A percentile compares a stretch with the other conserved stretches of the same genome.
phyloP scores from a whole-genome alignment of 169 alveolate species.

The Pseudocohnilembus persalinus region DNA sequence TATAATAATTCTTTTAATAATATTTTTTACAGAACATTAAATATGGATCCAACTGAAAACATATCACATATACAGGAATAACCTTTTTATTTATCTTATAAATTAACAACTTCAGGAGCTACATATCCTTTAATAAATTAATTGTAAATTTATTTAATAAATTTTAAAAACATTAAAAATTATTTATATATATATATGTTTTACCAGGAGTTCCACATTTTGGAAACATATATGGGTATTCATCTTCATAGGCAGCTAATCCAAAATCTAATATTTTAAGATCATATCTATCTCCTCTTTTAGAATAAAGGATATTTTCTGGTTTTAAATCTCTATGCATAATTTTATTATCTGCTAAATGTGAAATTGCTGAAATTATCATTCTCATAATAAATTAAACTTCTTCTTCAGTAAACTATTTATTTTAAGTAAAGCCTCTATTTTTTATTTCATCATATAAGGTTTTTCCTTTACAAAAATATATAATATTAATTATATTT shows the following conservation, averaged over 20 bases:
- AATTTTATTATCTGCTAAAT: slow-evolving; percentile 64
- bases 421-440: slow-evolving; percentile 39
- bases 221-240: slow-evolving; percentile 44
- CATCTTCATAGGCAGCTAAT: slow-evolving; percentile 42
- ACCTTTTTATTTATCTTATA: slow-evolving; percentile 34
- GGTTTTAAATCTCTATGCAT: slow-evolving; percentile 84
- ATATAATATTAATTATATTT: too few relatives aligned
- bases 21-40: slow-evolving; percentile 46
- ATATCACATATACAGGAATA: slow-evolving; percentile 55
- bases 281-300: slow-evolving; percentile 40
- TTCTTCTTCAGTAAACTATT: slow-evolving; percentile 50
- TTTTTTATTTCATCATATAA: slow-evolving; percentile 56
- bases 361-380: slow-evolving; percentile 56
- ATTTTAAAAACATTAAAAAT: neutral
- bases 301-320: slow-evolving; percentile 66
- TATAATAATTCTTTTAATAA: neutral
- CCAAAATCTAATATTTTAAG: slow-evolving; percentile 76
- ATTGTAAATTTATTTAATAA: too few relatives aligned
- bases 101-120: slow-evolving; percentile 63
- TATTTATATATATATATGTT: slow-evolving; percentile 59
- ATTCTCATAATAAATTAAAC: slow-evolving; percentile 53
- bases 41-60: slow-evolving; percentile 61
- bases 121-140: slow-evolving; percentile 37
- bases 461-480: slow-evolving; percentile 29
- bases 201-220: slow-evolving; percentile 65